These are phyloP conservation scores for Schizochytrium sp. DNA, from an alignment of 108 stramenopile genomes.

Conservation along the genomic window DNA sequence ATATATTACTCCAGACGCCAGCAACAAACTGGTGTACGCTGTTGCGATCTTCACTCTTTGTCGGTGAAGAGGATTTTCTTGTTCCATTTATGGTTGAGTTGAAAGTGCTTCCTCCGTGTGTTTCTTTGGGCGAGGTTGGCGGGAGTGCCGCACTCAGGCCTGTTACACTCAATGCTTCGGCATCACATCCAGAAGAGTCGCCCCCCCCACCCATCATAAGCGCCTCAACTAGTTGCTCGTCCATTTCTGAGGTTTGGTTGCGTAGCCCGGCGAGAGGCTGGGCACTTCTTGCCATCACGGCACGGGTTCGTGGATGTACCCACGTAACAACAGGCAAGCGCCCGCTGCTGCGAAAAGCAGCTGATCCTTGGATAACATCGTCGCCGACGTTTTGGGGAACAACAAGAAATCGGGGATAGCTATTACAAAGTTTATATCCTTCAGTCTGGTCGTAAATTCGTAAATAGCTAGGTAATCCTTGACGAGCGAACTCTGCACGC, in stretches of 20 bases:
- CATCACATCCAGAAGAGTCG: slow-evolving; percentile 60
- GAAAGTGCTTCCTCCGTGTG: not conserved
- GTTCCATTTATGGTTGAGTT: not conserved
- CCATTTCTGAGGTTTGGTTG: slow-evolving; percentile 63
- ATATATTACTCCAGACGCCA: slow-evolving; percentile 38
- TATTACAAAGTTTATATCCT: slow-evolving; percentile 35
- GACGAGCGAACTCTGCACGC: not conserved
- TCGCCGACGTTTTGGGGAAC: not conserved
- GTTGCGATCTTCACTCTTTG: not conserved
- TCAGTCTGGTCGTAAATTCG: slow-evolving; percentile 40
- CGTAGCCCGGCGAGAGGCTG: slow-evolving; percentile 69
- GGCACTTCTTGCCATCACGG: slow-evolving; percentile 69
- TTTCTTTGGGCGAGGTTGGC: not conserved
- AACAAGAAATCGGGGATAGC: slow-evolving; percentile 19
- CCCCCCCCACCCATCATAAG: slow-evolving; percentile 14
- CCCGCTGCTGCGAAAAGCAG: slow-evolving; percentile 67
- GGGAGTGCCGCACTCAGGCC: not conserved
- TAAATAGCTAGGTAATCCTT: not conserved
- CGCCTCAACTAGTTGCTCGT: not conserved
- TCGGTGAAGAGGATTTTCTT: not conserved
- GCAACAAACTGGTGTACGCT: slow-evolving; percentile 25
- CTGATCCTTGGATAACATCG: slow-evolving; percentile 23
- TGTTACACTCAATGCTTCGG: slow-evolving; percentile 11
- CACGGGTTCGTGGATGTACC: slow-evolving; percentile 70
- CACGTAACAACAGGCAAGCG: slow-evolving; percentile 71